Evolutionary conservation across 306 rosid species (phyloP).

Genomic region (Trifolium subterraneum): DNA sequence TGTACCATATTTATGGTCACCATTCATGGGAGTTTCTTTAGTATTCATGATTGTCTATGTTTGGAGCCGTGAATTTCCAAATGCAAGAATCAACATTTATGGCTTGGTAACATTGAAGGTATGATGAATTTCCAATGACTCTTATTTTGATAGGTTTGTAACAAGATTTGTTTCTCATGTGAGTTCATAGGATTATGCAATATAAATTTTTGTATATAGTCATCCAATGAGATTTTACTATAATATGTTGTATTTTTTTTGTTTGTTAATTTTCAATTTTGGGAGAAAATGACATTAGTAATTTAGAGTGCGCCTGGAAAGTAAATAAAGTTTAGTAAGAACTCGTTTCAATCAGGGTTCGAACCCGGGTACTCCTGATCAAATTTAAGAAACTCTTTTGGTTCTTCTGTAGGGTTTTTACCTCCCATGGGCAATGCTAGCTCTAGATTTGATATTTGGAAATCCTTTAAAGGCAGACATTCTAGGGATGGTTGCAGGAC

Average conservation of each 20-base stretch:
- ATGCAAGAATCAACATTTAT: slow-evolving; percentile 60
- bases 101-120: slow-evolving; percentile 80
- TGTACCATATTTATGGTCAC: slow-evolving; percentile 48
- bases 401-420: slow-evolving; percentile 59
- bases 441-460: slow-evolving; percentile 62
- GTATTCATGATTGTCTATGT: slow-evolving; percentile 74
- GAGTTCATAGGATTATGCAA: not conserved
- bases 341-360: no score
- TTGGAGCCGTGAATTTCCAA: slow-evolving; percentile 83
- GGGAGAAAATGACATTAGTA: no score
- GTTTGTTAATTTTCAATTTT: no score
- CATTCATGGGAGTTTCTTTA: slow-evolving; percentile 64
- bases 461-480: slow-evolving; percentile 50
- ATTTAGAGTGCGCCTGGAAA: no score
- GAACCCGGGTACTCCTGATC: no score
- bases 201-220: no score
- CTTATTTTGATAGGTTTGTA: not conserved
- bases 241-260: no score
- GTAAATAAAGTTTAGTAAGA: no score
- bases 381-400: not conserved
- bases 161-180: not conserved
- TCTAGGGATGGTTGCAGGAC: slow-evolving; percentile 71
- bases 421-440: slow-evolving; percentile 74
- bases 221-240: no score
- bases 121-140: not conserved